phyloP scores from a whole-genome alignment of 2,329 filamentous ascomycete genomes.

The Ceratocystis cacaofunesta region DNA sequence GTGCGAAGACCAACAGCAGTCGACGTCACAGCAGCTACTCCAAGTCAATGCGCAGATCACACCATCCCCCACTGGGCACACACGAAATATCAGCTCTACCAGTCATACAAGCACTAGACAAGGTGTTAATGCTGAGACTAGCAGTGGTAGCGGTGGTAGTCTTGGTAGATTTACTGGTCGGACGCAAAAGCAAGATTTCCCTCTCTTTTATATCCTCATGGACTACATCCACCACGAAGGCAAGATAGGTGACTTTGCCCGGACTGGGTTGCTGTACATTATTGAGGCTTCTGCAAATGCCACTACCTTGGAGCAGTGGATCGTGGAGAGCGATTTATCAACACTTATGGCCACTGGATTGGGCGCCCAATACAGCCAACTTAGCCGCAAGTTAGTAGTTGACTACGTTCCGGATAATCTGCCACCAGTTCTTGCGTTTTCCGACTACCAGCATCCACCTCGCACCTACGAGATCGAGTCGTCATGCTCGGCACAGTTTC shows the following conservation, averaged over 20 bases:
- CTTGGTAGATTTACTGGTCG: conserved; percentile 73
- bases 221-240: conserved; percentile 96
- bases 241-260: conserved; percentile 84
- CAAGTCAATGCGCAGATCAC: neutral
- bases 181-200: conserved; percentile 84
- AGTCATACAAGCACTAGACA: conserved; percentile 9
- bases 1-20: conserved; percentile 18
- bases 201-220: conserved; percentile 85
- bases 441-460: conserved; percentile 68
- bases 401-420: conserved; percentile 59
- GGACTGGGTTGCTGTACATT: conserved; percentile 86
- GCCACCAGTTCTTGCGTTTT: conserved; percentile 73
- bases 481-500: conserved; percentile 60
- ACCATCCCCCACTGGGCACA: conserved; percentile 17
- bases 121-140: conserved; percentile 3
- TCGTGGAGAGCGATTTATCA: conserved; percentile 89
- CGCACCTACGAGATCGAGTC: conserved; percentile 56
- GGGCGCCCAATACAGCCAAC: conserved; percentile 55
- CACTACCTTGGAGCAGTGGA: conserved; percentile 76
- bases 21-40: conserved; percentile 16
- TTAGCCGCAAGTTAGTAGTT: conserved; percentile 66
- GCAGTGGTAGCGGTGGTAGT: conserved; percentile 34
- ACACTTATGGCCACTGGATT: conserved; percentile 94
- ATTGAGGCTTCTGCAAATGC: conserved; percentile 85
- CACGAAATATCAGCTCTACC: conserved; percentile 7